Percentiles rank a stretch among this genome's conserved stretches.
Evolutionary conservation across 2,329 filamentous ascomycete genomes (phyloP).

Genomic region (Diplodia mutila): DNA sequence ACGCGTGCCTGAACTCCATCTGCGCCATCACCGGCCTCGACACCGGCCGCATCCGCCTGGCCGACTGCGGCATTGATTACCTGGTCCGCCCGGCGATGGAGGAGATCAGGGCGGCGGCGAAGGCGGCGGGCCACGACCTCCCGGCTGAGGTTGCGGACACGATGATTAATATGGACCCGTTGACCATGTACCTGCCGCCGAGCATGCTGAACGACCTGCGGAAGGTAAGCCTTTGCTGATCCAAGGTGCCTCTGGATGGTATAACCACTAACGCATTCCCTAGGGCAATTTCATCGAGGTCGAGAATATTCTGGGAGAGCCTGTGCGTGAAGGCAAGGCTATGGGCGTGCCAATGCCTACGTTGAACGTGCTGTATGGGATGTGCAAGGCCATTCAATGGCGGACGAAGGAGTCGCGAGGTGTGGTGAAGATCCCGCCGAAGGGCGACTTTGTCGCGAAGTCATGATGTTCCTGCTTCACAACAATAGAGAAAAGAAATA

Average conservation of each 20-base stretch:
- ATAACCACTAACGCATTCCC: slow-evolving; percentile 4
- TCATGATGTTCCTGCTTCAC: not conserved
- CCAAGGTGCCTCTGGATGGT: not conserved
- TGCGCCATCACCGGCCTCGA: slow-evolving; percentile 57
- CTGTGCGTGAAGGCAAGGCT: slow-evolving; percentile 55
- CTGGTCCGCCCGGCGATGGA: slow-evolving; percentile 59
- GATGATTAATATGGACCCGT: slow-evolving; percentile 55
- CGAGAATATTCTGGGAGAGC: slow-evolving; percentile 61
- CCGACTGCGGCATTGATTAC: slow-evolving; percentile 49
- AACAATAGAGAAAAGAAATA: not conserved
- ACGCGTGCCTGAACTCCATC: slow-evolving; percentile 58
- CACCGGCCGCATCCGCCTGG: slow-evolving; percentile 54
- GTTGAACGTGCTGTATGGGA: slow-evolving; percentile 53
- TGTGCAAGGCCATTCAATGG: slow-evolving; percentile 56
- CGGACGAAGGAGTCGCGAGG: slow-evolving; percentile 52
- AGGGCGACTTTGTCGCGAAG: slow-evolving; percentile 27
- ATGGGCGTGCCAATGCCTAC: slow-evolving; percentile 56
- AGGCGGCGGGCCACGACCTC: slow-evolving; percentile 49
- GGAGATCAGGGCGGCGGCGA: slow-evolving; percentile 54
- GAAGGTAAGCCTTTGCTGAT: slow-evolving; percentile 43
- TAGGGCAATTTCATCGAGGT: slow-evolving; percentile 60
- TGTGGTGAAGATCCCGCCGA: slow-evolving; percentile 37
- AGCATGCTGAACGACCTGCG: slow-evolving; percentile 60
- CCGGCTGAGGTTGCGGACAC: slow-evolving; percentile 49
- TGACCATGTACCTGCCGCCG: slow-evolving; percentile 54